Base-by-base conservation (phyloP, 257 asterid species). In the Voacanga thouarsii region DNA sequence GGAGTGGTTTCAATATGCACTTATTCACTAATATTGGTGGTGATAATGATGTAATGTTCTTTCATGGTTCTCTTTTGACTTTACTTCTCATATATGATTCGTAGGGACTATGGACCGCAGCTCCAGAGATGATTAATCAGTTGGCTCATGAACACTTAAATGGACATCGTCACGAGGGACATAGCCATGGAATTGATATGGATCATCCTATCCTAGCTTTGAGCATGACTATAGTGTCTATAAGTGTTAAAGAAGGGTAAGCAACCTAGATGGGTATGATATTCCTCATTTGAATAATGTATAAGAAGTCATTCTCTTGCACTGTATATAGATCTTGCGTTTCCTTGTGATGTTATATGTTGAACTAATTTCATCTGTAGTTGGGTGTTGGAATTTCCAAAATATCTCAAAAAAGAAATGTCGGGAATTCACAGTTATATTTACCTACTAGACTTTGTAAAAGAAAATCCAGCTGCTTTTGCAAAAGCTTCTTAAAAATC, bases 181-280 rank as follows among this genome's bases (percentile, higher is more conserved):
- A 91, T 83, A 85, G 86, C 84, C 98, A 90, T 86, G 97, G 91
- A 81, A 86, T 95, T 37, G 97, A 93, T 87, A 88, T 95, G 97
- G 92, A 90, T 66, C 97, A 95, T 84, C 98, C 98, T 21, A 57
- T 91, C 81, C 91, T 95, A 39, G 99, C 99, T 11, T 82, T 95
- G 88, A 89, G 88, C 86, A 89, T 92, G 97, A 84, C 94, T 60
- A 57, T 90, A 78, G 81, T 89, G 71, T 93, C 98, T 61, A 95
- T 93, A 73, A 97, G 87, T 84, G 88, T 93, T 77, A 92, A 95
- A 88, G 99, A 95, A 91, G 97, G 97, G 99, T 95, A 92, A 81
- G 71, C 49, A 26, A 19, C 37, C 24, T 16, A 47, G 68, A 71
- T 12, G 41, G 64, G 30, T 43, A n/a, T 39, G 26, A 37, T 72